Conservation (phyloP, 2,329 filamentous ascomycete genomes). For the Sclerotiophoma versabilis region DNA sequence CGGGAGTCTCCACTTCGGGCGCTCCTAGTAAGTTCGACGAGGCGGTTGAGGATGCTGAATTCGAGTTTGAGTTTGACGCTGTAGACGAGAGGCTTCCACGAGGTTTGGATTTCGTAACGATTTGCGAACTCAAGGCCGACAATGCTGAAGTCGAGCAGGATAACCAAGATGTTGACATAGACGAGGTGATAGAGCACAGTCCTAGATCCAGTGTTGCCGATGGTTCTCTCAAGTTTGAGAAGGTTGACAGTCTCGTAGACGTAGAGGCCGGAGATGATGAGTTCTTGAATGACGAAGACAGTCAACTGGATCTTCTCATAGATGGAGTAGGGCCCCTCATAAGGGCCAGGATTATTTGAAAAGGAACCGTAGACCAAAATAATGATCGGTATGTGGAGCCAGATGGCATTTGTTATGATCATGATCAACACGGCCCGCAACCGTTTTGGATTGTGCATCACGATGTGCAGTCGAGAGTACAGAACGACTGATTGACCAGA, state of each 20-base stretch:
- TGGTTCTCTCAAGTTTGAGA: constrained; percentile 21
- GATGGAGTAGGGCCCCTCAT: constrained; percentile 40
- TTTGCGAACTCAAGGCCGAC: constrained; percentile 29
- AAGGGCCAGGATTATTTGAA: constrained; percentile 39
- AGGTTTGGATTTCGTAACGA: constrained; percentile 30
- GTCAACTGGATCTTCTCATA: constrained; percentile 53
- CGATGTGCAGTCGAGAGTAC: constrained; percentile 66
- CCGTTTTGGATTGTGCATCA: constrained; percentile 57
- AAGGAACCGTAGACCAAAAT: constrained; percentile 61
- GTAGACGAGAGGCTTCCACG: constrained; percentile 51
- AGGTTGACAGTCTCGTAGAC: constrained; percentile 55
- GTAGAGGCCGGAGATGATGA: constrained; percentile 53
- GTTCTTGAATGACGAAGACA: constrained; percentile 49
- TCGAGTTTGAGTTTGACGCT: constrained; percentile 60
- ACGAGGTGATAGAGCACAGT: constrained; percentile 29
- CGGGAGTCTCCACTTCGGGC: constrained; percentile 18
- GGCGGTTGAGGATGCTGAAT: constrained; percentile 57
- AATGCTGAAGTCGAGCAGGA: constrained; percentile 33
- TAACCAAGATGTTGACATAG: constrained; percentile 31
- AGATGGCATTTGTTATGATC: constrained; percentile 62
- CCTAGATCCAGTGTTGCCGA: constrained; percentile 21
- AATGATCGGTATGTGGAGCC: constrained; percentile 62
- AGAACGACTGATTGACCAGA: constrained; percentile 67
- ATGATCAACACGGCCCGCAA: constrained; percentile 61
- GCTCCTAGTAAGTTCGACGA: constrained; percentile 23